Evolutionary conservation across 2,329 filamentous ascomycete species (phyloP).

Genomic region (Aspergillus nomiae): DNA sequence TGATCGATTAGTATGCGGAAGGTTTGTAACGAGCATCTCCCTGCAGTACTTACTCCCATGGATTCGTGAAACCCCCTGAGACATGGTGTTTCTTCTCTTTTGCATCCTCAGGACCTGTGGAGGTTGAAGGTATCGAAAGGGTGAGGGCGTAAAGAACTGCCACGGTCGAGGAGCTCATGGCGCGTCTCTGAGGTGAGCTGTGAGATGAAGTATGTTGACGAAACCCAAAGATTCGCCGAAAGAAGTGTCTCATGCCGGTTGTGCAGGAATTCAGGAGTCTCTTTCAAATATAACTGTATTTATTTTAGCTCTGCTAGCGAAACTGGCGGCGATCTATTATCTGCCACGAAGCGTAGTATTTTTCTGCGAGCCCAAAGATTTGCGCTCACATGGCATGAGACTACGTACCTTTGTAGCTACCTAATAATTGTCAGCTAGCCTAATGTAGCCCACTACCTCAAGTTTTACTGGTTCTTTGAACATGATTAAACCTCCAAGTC

Average conservation of each 20-base stretch:
- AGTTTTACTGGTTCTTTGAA: neutral
- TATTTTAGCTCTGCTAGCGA: neutral
- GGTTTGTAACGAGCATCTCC: neutral
- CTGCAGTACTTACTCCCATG: slow-evolving; percentile 42
- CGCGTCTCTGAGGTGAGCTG: slow-evolving; percentile 25
- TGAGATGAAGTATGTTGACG: slow-evolving; percentile 18
- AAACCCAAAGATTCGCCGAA: slow-evolving; percentile 24
- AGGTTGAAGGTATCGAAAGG: slow-evolving; percentile 37
- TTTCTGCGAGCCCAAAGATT: neutral
- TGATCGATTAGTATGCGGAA: slow-evolving; percentile 4
- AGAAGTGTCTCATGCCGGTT: slow-evolving; percentile 15
- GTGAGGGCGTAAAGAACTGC: slow-evolving; percentile 46
- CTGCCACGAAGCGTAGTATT: neutral
- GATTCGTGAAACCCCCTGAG: slow-evolving; percentile 43
- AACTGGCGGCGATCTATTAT: neutral
- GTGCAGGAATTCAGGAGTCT: neutral
- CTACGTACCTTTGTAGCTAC: neutral
- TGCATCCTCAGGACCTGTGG: slow-evolving; percentile 42
- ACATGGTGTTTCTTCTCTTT: slow-evolving; percentile 43
- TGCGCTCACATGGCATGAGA: neutral
- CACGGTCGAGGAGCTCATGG: slow-evolving; percentile 40
- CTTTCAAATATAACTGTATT: slow-evolving; percentile 7
- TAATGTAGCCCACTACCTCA: neutral
- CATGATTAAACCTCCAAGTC: neutral
- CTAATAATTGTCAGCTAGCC: neutral